These are phyloP conservation scores for Tylopilus rubrobrunneus DNA, from an alignment of 768 basidiomycete species.

Conservation along the genomic window DNA sequence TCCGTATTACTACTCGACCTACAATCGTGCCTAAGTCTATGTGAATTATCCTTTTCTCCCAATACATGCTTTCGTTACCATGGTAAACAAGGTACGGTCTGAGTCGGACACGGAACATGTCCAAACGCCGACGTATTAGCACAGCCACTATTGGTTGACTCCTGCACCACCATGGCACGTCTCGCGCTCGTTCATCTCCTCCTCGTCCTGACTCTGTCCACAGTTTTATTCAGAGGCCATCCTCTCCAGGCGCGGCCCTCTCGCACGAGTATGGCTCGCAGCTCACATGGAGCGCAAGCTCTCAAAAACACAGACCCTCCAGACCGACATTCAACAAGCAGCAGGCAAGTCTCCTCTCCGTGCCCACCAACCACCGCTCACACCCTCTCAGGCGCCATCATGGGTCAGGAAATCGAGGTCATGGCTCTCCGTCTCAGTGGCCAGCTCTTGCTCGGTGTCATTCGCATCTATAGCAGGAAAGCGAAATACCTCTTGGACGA, in stretches of 20 bases:
- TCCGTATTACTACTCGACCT: too few species aligned
- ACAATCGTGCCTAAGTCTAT: too few species aligned
- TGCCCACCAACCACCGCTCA: neutral
- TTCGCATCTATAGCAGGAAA: slow-evolving; percentile 95
- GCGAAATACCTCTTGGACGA: slow-evolving; percentile 97
- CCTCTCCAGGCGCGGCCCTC: slow-evolving; percentile 86
- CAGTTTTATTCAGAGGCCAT: slow-evolving; percentile 89
- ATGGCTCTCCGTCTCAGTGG: slow-evolving; percentile 97
- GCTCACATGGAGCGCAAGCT: slow-evolving; percentile 99
- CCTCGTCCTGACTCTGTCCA: neutral
- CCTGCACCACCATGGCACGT: slow-evolving; percentile 23
- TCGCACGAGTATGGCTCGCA: slow-evolving; percentile 98
- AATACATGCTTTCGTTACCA: too few species aligned
- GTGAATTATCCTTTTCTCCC: too few species aligned
- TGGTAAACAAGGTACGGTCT: too few species aligned
- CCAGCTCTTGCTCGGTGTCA: slow-evolving; percentile 92
- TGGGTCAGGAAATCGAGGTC: slow-evolving; percentile 86
- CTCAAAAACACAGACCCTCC: slow-evolving; percentile 90
- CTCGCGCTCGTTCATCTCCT: neutral
- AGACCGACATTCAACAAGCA: slow-evolving; percentile 92
- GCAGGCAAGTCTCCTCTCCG: slow-evolving; percentile 50
- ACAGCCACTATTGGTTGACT: slow-evolving; percentile 27
- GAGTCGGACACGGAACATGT: slow-evolving; percentile 4
- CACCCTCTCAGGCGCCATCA: slow-evolving; percentile 68
- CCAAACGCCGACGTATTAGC: neutral